Percentiles rank a stretch among this genome's conserved stretches.
phyloP scores from a whole-genome alignment of 2,329 filamentous ascomycete genomes.

The Sarocladiaceae sp. region DNA sequence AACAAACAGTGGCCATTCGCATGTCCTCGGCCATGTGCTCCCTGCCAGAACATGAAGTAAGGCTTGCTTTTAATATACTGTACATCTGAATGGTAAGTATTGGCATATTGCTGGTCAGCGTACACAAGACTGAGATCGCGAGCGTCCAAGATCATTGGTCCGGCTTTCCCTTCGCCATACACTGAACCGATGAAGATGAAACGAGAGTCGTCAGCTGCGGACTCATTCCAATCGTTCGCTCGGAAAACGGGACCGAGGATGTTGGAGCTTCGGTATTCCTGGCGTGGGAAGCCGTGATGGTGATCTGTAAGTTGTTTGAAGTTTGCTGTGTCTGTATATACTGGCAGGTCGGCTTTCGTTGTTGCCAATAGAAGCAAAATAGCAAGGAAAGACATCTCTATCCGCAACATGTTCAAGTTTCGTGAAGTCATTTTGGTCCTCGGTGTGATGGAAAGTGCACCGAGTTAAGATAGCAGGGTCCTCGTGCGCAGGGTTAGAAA shows the following conservation, averaged over 20 bases:
- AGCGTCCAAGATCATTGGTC: slow-evolving; percentile 30
- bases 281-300: slow-evolving; percentile 24
- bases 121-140: slow-evolving; percentile 33
- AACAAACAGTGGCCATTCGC: slow-evolving; percentile 26
- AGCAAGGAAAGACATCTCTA: no score
- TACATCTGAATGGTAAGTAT: slow-evolving; percentile 21
- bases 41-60: slow-evolving; percentile 33
- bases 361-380: no score
- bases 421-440: no score
- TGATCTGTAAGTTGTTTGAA: slow-evolving; percentile 22
- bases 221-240: slow-evolving; percentile 25
- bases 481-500: no score
- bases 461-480: no score
- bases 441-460: no score
- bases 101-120: slow-evolving; percentile 27
- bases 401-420: no score
- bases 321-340: slow-evolving; percentile 20
- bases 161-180: slow-evolving; percentile 17
- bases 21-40: slow-evolving; percentile 19
- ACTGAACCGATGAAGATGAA: slow-evolving; percentile 29
- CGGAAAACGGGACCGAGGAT: slow-evolving; percentile 30
- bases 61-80: slow-evolving; percentile 25
- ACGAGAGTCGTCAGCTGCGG: slow-evolving; percentile 21
- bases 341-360: not conserved
- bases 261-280: slow-evolving; percentile 27